A percentile compares a stretch with the other conserved stretches of the same genome.
These are phyloP conservation scores for Metschnikowia henanensis DNA, from an alignment of 805 yeast genomes.

Conservation along the genomic window DNA sequence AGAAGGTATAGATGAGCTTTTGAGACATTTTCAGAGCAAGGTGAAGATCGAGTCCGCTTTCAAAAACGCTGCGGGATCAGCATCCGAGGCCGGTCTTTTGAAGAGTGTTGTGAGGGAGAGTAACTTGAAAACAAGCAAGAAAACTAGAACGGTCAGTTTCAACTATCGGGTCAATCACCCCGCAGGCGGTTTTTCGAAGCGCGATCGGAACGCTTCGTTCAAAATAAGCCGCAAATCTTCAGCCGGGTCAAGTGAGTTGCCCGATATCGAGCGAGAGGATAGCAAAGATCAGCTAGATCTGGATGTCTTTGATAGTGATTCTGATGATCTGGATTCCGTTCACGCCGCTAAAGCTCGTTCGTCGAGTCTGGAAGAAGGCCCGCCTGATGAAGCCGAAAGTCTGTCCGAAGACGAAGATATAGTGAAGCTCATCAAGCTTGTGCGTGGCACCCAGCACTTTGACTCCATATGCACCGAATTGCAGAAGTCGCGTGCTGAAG, in stretches of 20 bases:
- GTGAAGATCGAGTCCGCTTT: slow-evolving; percentile 3
- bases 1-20: slow-evolving; percentile 13
- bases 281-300: slow-evolving; percentile 9
- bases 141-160: slow-evolving; percentile 37
- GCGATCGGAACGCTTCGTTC: background rate
- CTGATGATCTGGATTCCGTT: slow-evolving; percentile 12
- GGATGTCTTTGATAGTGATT: slow-evolving; percentile 19
- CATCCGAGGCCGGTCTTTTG: slow-evolving; percentile 10
- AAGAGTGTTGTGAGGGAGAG: slow-evolving; percentile 18
- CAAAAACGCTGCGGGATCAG: background rate
- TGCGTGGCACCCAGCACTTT: slow-evolving; percentile 53
- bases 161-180: slow-evolving; percentile 22
- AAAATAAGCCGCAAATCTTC: background rate
- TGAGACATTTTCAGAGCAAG: slow-evolving; percentile 12
- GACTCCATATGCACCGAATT: slow-evolving; percentile 74
- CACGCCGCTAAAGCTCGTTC: background rate
- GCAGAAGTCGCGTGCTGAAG: slow-evolving; percentile 52
- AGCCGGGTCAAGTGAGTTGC: background rate
- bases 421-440: slow-evolving; percentile 40
- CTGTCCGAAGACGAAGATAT: slow-evolving; percentile 22
- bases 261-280: slow-evolving; percentile 1
- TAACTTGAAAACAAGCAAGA: slow-evolving; percentile 21
- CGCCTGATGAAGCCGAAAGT: slow-evolving; percentile 2
- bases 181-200: background rate
- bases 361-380: background rate